Conservation (phyloP, 2,329 filamentous ascomycete genomes). For the Trichophyton verrucosum region DNA sequence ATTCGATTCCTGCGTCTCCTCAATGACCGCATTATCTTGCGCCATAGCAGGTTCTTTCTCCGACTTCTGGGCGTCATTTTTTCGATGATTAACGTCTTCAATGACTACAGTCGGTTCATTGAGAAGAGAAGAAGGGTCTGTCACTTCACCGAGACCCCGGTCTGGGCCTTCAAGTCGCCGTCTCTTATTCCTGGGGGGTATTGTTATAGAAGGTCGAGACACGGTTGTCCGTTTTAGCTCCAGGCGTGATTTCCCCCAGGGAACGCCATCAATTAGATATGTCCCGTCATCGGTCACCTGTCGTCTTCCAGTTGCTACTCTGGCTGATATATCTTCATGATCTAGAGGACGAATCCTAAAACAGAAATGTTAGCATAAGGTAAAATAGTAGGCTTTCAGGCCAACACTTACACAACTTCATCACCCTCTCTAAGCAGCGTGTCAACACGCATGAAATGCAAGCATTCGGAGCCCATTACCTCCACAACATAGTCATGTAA, state of each 20-base stretch:
- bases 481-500: constrained; percentile 84
- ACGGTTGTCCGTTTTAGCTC: constrained; percentile 46
- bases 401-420: constrained; percentile 55
- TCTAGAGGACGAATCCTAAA: constrained; percentile 64
- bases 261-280: constrained; percentile 72
- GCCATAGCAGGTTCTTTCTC: neutral
- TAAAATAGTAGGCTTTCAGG: neutral
- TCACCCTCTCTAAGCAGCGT: constrained; percentile 70
- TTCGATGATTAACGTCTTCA: neutral
- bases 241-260: constrained; percentile 57
- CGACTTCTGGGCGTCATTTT: neutral
- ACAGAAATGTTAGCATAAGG: neutral
- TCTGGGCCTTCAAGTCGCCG: constrained; percentile 33
- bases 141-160: constrained; percentile 14
- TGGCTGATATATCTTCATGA: constrained; percentile 58
- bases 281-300: constrained; percentile 70
- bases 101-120: neutral
- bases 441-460: constrained; percentile 67
- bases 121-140: constrained; percentile 13
- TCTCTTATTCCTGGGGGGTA: constrained; percentile 67
- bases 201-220: constrained; percentile 53
- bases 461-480: constrained; percentile 68
- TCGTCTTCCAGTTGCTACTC: constrained; percentile 61
- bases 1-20: neutral
- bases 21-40: neutral